phyloP scores from a whole-genome alignment of 306 rosid species.

The Arachis hypogaea region DNA sequence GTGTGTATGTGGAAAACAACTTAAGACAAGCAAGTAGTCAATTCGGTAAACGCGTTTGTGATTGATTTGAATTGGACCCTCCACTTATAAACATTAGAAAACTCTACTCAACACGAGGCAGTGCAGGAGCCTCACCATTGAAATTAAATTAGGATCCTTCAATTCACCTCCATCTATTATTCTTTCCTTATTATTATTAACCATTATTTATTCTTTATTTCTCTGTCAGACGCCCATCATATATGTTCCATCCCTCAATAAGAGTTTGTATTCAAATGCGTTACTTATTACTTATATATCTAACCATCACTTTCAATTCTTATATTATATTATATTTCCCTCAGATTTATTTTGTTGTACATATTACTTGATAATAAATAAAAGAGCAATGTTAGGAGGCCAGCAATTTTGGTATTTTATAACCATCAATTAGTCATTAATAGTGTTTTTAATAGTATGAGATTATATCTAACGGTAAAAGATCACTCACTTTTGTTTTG shows the following conservation, averaged over 20 bases:
- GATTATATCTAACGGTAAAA: too few species aligned
- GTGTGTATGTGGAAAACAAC: too few species aligned
- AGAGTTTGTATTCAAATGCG: slow-evolving; percentile 54
- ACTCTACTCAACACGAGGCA: slow-evolving; percentile 41
- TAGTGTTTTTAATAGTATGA: too few species aligned
- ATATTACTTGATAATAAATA: too few species aligned
- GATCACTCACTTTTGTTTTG: too few species aligned
- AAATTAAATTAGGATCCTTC: slow-evolving; percentile 45
- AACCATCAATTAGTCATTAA: too few species aligned
- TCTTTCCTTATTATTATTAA: too few species aligned
- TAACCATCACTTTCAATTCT: slow-evolving; percentile 39
- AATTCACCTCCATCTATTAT: slow-evolving; percentile 28
- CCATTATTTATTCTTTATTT: slow-evolving; percentile 28
- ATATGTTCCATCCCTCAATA: slow-evolving; percentile 37
- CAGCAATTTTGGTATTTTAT: too few species aligned
- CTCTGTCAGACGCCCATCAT: slow-evolving; percentile 40
- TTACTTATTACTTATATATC: slow-evolving; percentile 14
- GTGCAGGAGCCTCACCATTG: slow-evolving; percentile 46
- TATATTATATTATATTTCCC: slow-evolving; percentile 12
- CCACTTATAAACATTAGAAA: slow-evolving; percentile 44
- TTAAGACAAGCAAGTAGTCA: slow-evolving; percentile 56
- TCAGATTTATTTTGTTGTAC: too few species aligned
- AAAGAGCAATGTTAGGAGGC: too few species aligned
- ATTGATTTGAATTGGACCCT: slow-evolving; percentile 61
- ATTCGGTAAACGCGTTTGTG: slow-evolving; percentile 50